Conservation (phyloP, 345 rosid species). For the Populus tremula region DNA sequence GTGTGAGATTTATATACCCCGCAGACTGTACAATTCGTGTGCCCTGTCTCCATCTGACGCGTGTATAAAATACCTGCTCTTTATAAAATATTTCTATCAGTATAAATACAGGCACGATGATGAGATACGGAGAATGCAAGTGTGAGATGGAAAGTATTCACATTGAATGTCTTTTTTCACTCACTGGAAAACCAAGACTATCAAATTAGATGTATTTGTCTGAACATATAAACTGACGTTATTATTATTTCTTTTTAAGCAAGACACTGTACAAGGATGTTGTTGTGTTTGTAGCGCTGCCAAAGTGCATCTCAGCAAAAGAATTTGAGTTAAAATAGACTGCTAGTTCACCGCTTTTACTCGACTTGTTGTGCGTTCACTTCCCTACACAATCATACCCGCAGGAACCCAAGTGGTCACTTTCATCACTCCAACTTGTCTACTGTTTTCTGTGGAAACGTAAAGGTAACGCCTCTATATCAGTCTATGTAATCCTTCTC, state of each 20-base stretch:
- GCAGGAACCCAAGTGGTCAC: slow-evolving; percentile 37
- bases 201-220: too few relatives aligned
- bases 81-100: too few relatives aligned
- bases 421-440: slow-evolving; percentile 22
- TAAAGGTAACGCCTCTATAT: slow-evolving; percentile 64
- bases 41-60: too few relatives aligned
- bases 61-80: too few relatives aligned
- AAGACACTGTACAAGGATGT: not conserved
- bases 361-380: slow-evolving; percentile 36
- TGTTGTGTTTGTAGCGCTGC: not conserved
- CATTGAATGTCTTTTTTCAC: too few relatives aligned
- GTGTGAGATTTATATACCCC: not conserved
- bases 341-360: slow-evolving; percentile 23
- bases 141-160: too few relatives aligned
- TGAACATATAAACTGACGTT: too few relatives aligned
- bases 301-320: not conserved
- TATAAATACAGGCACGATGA: too few relatives aligned
- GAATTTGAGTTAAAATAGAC: not conserved
- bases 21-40: too few relatives aligned
- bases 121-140: too few relatives aligned
- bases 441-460: slow-evolving; percentile 38
- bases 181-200: too few relatives aligned
- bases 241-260: too few relatives aligned
- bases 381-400: slow-evolving; percentile 46
- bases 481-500: not conserved